phyloP scores from a whole-genome alignment of 2,329 filamentous ascomycete species.

The Pseudogymnoascus sp. region DNA sequence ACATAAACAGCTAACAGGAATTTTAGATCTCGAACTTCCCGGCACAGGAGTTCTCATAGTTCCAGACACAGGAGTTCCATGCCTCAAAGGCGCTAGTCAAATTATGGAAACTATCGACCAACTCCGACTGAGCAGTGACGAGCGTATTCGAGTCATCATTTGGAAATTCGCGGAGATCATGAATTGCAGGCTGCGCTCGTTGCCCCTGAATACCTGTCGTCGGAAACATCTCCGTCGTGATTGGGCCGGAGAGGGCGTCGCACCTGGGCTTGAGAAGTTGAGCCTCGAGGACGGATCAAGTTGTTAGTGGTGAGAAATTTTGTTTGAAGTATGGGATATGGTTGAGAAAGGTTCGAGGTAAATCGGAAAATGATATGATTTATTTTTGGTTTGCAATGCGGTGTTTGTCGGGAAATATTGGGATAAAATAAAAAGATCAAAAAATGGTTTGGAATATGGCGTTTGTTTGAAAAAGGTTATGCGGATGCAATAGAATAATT shows the following conservation, averaged over 20 bases:
- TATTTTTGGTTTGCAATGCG: too few species aligned
- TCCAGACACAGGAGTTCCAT: not conserved
- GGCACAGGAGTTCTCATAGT: too few species aligned
- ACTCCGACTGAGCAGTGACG: not conserved
- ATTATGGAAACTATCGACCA: not conserved
- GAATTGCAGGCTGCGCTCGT: not conserved
- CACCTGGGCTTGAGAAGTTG: not conserved
- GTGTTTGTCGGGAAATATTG: not conserved
- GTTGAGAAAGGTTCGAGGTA: not conserved
- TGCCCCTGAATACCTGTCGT: not conserved
- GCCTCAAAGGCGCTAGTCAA: not conserved
- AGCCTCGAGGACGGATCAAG: not conserved
- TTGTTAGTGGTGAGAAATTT: not conserved
- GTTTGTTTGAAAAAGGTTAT: not conserved
- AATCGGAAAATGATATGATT: too few species aligned
- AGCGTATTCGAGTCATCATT: not conserved
- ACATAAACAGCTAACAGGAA: not conserved
- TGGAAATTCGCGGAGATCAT: not conserved
- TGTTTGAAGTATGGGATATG: not conserved
- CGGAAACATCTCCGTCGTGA: not conserved
- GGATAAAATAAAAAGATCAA: not conserved
- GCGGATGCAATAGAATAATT: not conserved
- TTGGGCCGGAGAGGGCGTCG: not conserved
- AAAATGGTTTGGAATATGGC: not conserved
- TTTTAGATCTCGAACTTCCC: not conserved